Evolutionary conservation across 2,329 filamentous ascomycete genomes (phyloP).

Genomic region (Alternaria novae-zelandiae): DNA sequence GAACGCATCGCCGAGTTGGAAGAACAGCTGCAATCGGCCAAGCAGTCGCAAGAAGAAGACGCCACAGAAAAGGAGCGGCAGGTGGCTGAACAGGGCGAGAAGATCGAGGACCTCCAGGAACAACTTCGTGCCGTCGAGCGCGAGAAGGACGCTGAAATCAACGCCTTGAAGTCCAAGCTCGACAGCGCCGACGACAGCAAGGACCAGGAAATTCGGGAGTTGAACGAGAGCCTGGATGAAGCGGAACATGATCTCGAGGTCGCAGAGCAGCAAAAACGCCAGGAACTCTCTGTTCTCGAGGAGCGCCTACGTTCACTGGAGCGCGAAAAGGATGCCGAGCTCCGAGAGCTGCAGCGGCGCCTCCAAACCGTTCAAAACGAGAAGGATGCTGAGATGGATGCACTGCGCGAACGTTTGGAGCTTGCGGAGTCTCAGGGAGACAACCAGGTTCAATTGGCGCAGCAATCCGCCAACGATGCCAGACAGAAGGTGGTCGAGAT

Average conservation of each 20-base stretch:
- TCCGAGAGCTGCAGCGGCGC: slow-evolving; percentile 44
- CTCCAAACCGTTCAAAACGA: slow-evolving; percentile 39
- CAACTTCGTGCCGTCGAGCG: slow-evolving; percentile 31
- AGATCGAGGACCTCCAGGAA: slow-evolving; percentile 44
- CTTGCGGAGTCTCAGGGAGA: slow-evolving; percentile 50
- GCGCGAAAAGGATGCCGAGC: slow-evolving; percentile 47
- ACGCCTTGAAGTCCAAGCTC: slow-evolving; percentile 50
- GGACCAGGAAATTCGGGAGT: slow-evolving; percentile 59
- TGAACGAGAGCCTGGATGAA: slow-evolving; percentile 50
- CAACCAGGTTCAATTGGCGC: slow-evolving; percentile 49
- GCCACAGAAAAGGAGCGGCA: slow-evolving; percentile 35
- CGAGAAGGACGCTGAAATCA: slow-evolving; percentile 53
- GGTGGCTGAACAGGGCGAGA: slow-evolving; percentile 42
- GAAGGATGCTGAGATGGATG: slow-evolving; percentile 51
- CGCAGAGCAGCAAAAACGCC: slow-evolving; percentile 36
- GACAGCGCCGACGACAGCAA: slow-evolving; percentile 47
- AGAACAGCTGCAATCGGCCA: slow-evolving; percentile 31
- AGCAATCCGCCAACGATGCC: slow-evolving; percentile 49
- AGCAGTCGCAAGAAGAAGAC: slow-evolving; percentile 30
- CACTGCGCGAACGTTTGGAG: slow-evolving; percentile 49
- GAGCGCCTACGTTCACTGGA: slow-evolving; percentile 41
- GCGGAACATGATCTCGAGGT: slow-evolving; percentile 36
- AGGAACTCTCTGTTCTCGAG: slow-evolving; percentile 37
- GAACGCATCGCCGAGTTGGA: slow-evolving; percentile 39
- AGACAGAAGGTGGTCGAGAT: slow-evolving; percentile 47